Conservation (phyloP, 1,284 basidiomycete species). For the Fomitopsis schrenkii region DNA sequence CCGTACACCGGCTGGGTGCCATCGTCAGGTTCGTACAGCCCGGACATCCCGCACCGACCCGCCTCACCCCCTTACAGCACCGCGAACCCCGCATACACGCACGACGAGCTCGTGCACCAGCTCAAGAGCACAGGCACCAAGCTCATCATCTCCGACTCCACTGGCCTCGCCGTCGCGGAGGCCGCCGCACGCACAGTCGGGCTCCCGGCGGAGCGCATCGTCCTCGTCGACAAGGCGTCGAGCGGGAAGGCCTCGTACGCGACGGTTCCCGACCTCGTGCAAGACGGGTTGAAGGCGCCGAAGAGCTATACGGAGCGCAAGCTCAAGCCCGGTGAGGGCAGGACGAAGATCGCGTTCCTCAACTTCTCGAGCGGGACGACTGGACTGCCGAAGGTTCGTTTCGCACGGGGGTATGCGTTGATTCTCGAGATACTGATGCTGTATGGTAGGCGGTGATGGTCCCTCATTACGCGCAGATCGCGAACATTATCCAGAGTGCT, state of each 20-base stretch:
- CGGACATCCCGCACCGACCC: neutral
- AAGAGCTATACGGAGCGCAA: constrained; percentile 38
- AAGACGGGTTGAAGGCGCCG: constrained; percentile 5
- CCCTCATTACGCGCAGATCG: constrained; percentile 47
- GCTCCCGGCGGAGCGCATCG: constrained; percentile 50
- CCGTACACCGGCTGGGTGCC: constrained; percentile 66
- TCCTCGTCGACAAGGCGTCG: constrained; percentile 41
- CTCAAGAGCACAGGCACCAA: constrained; percentile 49
- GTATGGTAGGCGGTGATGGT: constrained; percentile 3
- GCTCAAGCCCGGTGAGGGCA: constrained; percentile 56
- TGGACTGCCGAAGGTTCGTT: constrained; percentile 69
- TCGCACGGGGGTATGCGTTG: neutral
- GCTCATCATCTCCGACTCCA: constrained; percentile 62
- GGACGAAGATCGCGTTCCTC: constrained; percentile 65
- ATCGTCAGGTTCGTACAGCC: constrained; percentile 44
- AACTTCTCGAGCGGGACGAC: constrained; percentile 81
- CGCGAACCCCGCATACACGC: constrained; percentile 68
- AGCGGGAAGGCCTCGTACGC: neutral
- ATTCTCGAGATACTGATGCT: neutral
- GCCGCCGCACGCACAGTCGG: constrained; percentile 46
- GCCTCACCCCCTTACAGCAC: constrained; percentile 30
- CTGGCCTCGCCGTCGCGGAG: constrained; percentile 44
- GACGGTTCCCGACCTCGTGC: neutral
- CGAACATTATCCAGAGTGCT: constrained; percentile 64
- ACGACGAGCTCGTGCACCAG: constrained; percentile 62